Conservation (phyloP, 768 basidiomycete genomes). For the Lactarius psammicola region DNA sequence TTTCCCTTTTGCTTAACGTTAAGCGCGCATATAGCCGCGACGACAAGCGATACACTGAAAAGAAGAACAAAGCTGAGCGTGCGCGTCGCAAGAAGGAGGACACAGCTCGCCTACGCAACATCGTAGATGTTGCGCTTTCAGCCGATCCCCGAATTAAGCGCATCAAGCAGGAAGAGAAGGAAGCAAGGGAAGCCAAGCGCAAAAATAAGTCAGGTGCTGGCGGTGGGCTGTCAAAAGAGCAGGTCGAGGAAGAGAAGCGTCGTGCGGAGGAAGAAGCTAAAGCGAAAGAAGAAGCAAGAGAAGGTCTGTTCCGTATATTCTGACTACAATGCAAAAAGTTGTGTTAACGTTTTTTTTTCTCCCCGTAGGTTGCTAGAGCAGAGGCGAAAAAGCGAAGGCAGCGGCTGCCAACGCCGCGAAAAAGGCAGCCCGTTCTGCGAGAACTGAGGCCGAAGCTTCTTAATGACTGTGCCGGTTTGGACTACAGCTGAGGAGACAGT, state of each 20-base stretch:
- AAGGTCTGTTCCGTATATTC: constrained; percentile 48
- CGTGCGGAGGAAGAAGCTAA: constrained; percentile 70
- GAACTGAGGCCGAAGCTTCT: constrained; percentile 43
- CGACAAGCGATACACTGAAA: constrained; percentile 98
- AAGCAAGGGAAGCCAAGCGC: constrained; percentile 90
- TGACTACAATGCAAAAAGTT: neutral
- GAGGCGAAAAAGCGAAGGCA: constrained; percentile 83
- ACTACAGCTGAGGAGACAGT: constrained; percentile 6
- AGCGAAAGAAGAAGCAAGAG: constrained; percentile 81
- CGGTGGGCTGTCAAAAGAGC: constrained; percentile 49
- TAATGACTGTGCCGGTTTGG: constrained; percentile 5
- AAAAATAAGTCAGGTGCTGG: constrained; percentile 50
- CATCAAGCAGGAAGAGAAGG: constrained; percentile 96
- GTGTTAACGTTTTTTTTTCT: neutral
- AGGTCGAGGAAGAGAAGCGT: constrained; percentile 55
- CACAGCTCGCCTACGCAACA: constrained; percentile 77
- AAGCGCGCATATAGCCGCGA: constrained; percentile 62
- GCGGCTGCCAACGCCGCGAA: constrained; percentile 89
- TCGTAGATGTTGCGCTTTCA: constrained; percentile 83
- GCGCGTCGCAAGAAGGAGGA: constrained; percentile 97
- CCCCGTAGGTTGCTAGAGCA: constrained; percentile 56
- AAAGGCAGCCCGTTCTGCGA: constrained; percentile 72
- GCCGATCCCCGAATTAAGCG: constrained; percentile 95
- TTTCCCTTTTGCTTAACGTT: neutral
- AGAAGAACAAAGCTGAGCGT: constrained; percentile 98